Evolutionary conservation across 208 protist genomes (phyloP), one percentile per base, ranked within the genome.

Genomic region (Kentomonas sorsogonicus): DNA sequence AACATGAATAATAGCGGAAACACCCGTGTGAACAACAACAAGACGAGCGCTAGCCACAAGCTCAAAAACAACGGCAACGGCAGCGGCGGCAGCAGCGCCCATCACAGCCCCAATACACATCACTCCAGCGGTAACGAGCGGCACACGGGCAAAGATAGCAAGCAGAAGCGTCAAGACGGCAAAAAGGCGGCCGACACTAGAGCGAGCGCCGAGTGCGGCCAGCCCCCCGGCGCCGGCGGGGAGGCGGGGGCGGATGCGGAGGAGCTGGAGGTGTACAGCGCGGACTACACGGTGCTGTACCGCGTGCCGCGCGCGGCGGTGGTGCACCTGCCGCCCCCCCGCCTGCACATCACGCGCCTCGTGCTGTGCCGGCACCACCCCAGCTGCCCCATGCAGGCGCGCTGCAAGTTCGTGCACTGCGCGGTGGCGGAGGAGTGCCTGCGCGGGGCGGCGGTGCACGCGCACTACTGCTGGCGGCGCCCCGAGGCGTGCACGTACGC

Each of bases 321-420:
- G 23, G 67, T 70, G 50, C 84, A 91, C 62, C 58, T 77, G 18
- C 84, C 84, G 4, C 80, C 80, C 1, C 56, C 77, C 13, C 79
- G 77, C 33, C 66, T 91, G 51, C 88, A 88, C 67, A 91, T 91
- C 50, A 91, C 84, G 2, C 84, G 84, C n/a, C 71, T 91, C 18
- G 84, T 91, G 51, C 55, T 79, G 44, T 91, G 84, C 72, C 84
- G 84, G 60, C 83, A 86, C 60, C 84, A 87, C 63, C 53, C 53
- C 33, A 81, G 75, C 52, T 91, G 84, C 46, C 45, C 55, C 36
- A 83, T 86, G 84, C 69, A 72, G 13, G 53, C 44, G 29, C 74
- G 69, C 53, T 91, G 84, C 71, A 91, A 89, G 72, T 88, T 89
- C 58, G 84, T 91, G 34, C 84, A 91, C 58, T 74, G 62, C 20